These are phyloP conservation scores for Phlyctochytrium planicorne DNA, from an alignment of 192 early-diverging fungal genomes.

Conservation along the genomic window DNA sequence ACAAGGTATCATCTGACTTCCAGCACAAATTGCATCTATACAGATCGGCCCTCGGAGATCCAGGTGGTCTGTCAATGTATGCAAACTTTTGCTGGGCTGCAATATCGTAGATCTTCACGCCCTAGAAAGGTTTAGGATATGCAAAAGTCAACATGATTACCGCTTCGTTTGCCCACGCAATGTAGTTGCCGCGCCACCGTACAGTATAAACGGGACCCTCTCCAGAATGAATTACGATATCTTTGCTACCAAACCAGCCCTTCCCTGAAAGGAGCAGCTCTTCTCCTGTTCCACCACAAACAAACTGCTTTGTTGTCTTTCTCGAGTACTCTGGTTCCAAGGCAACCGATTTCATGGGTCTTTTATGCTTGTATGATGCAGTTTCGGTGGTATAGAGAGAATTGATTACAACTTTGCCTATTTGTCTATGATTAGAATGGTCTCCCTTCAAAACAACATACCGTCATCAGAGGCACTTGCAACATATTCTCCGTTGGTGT, in stretches of 20 bases:
- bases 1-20: slow-evolving; percentile 71
- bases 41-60: slow-evolving; percentile 78
- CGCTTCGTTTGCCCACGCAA: slow-evolving; percentile 95
- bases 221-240: slow-evolving; percentile 79
- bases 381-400: slow-evolving; percentile 75
- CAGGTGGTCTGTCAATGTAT: slow-evolving; percentile 75
- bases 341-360: slow-evolving; percentile 87
- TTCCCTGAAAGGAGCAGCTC: slow-evolving; percentile 84
- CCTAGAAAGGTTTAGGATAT: slow-evolving; percentile 21
- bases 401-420: slow-evolving; percentile 83
- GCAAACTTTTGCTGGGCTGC: slow-evolving; percentile 70
- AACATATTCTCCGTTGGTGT: slow-evolving; percentile 80
- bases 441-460: slow-evolving; percentile 25
- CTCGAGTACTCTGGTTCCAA: slow-evolving; percentile 85
- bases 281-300: slow-evolving; percentile 89
- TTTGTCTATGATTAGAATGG: background rate
- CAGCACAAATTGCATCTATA: slow-evolving; percentile 85
- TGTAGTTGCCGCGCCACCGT: slow-evolving; percentile 78
- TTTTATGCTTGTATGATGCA: slow-evolving; percentile 71
- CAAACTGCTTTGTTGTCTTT: slow-evolving; percentile 74
- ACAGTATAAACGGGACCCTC: slow-evolving; percentile 87
- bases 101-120: slow-evolving; percentile 73
- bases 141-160: slow-evolving; percentile 23
- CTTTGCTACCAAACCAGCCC: slow-evolving; percentile 86
- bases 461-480: slow-evolving; percentile 93